Evolutionary conservation across 2,329 filamentous ascomycete species (phyloP).

Genomic region (Ophiocordyceps camponoti-rufipedis): DNA sequence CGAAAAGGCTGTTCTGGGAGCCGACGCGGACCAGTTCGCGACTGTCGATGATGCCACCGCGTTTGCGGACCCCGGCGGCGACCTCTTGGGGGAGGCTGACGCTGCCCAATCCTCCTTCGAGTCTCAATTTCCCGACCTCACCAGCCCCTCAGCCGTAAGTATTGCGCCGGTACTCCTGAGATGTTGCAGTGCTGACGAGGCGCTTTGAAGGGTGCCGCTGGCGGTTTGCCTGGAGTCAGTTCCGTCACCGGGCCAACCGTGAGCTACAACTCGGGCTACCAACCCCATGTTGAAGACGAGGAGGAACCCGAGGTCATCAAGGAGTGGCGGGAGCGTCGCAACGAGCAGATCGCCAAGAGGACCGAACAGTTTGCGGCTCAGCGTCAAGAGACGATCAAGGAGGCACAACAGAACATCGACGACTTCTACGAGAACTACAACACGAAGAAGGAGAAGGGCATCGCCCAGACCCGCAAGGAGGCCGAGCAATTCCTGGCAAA

Average conservation of each 20-base stretch:
- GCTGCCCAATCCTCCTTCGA: conserved; percentile 46
- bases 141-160: conserved; percentile 17
- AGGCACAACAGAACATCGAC: conserved; percentile 87
- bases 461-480: conserved; percentile 75
- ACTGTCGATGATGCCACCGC: conserved; percentile 53
- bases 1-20: conserved; percentile 77
- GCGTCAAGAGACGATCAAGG: conserved; percentile 71
- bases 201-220: conserved; percentile 11
- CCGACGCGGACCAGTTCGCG: conserved; percentile 82
- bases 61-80: conserved; percentile 45
- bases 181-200: conserved; percentile 1
- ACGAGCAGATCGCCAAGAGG: conserved; percentile 66
- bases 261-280: conserved; percentile 42
- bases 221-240: conserved; percentile 10
- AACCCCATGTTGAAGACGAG: conserved; percentile 43
- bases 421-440: conserved; percentile 99
- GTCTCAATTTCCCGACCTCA: conserved; percentile 75
- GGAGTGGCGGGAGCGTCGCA: conserved; percentile 83
- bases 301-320: conserved; percentile 77
- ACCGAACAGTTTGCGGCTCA: conserved; percentile 67
- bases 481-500: conserved; percentile 81
- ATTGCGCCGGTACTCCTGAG: not conserved
- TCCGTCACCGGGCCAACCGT: conserved; percentile 56
- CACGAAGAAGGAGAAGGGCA: conserved; percentile 86
- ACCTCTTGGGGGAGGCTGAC: conserved; percentile 53